These are phyloP conservation scores for Gautieria morchelliformis DNA, from an alignment of 768 basidiomycete genomes.

Conservation along the genomic window DNA sequence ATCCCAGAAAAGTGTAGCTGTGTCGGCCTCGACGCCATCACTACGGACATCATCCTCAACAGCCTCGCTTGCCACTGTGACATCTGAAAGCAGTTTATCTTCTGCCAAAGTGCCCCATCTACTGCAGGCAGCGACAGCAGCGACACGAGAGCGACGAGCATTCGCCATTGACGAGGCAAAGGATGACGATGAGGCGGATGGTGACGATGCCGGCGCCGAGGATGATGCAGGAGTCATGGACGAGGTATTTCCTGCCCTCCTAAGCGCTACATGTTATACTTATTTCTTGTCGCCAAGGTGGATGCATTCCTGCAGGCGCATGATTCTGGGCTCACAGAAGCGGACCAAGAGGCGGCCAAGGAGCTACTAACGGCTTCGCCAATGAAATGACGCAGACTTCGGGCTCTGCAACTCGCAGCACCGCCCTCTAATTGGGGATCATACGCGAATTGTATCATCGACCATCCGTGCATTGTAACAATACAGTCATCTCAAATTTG, in stretches of 20 bases:
- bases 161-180: slow-evolving; percentile 97
- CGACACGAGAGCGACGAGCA: slow-evolving; percentile 83
- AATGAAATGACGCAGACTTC: slow-evolving; percentile 3
- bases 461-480: background rate
- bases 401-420: background rate
- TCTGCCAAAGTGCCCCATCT: slow-evolving; percentile 35
- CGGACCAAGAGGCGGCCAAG: slow-evolving; percentile 67
- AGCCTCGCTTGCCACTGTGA: slow-evolving; percentile 31
- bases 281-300: slow-evolving; percentile 39
- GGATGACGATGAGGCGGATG: slow-evolving; percentile 57
- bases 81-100: slow-evolving; percentile 18
- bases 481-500: background rate
- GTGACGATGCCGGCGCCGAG: slow-evolving; percentile 38
- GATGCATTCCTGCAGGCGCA: slow-evolving; percentile 94
- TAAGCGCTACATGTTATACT: background rate
- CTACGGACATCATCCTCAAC: slow-evolving; percentile 53
- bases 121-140: slow-evolving; percentile 68
- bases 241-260: slow-evolving; percentile 43
- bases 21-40: slow-evolving; percentile 44
- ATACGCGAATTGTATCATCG: background rate
- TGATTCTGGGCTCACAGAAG: slow-evolving; percentile 74
- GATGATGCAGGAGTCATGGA: slow-evolving; percentile 76
- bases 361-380: slow-evolving; percentile 19
- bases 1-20: slow-evolving; percentile 46
- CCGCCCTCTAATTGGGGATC: background rate